A percentile compares a stretch with the other conserved stretches of the same genome.
Evolutionary conservation across 2,329 filamentous ascomycete species (phyloP).

Genomic region (Microcyclospora tardicrescens): DNA sequence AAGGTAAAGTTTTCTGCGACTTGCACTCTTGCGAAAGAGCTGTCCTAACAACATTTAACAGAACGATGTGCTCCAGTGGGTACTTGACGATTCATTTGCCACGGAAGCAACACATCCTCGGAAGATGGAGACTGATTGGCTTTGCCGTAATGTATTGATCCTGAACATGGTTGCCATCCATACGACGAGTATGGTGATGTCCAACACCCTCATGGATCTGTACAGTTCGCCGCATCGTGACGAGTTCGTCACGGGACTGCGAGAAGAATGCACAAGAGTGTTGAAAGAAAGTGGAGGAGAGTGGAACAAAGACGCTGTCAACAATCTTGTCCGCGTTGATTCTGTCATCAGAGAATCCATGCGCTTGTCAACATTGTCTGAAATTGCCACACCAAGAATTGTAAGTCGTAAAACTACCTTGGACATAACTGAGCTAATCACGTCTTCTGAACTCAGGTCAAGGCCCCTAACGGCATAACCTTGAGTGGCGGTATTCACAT

Average conservation of each 20-base stretch:
- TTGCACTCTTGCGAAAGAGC: too few species aligned
- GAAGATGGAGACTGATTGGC: too few species aligned
- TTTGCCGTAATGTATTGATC: slow-evolving; percentile 40
- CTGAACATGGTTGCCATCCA: slow-evolving; percentile 48
- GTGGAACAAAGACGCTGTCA: slow-evolving; percentile 15
- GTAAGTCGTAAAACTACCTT: too few species aligned
- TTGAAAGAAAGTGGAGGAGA: slow-evolving; percentile 6
- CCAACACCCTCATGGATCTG: slow-evolving; percentile 36
- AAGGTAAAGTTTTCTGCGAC: too few species aligned
- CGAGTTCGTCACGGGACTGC: slow-evolving; percentile 25
- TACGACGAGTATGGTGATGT: slow-evolving; percentile 42
- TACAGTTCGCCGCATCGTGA: slow-evolving; percentile 24
- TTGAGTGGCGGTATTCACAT: slow-evolving; percentile 14
- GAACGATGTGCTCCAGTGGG: too few species aligned
- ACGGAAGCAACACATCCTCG: too few species aligned
- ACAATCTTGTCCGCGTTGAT: slow-evolving; percentile 16
- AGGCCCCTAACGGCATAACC: slow-evolving; percentile 14
- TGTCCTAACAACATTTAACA: too few species aligned
- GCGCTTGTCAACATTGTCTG: slow-evolving; percentile 15
- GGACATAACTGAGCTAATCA: too few species aligned
- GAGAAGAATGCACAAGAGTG: slow-evolving; percentile 17
- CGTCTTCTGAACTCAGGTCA: too few species aligned
- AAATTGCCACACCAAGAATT: slow-evolving; percentile 13
- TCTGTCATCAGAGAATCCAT: slow-evolving; percentile 21
- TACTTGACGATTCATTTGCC: too few species aligned